Percentiles rank a stretch among this genome's conserved stretches.
phyloP scores from a whole-genome alignment of 2,329 filamentous ascomycete genomes.

The Colletotrichum neosansevieriae region DNA sequence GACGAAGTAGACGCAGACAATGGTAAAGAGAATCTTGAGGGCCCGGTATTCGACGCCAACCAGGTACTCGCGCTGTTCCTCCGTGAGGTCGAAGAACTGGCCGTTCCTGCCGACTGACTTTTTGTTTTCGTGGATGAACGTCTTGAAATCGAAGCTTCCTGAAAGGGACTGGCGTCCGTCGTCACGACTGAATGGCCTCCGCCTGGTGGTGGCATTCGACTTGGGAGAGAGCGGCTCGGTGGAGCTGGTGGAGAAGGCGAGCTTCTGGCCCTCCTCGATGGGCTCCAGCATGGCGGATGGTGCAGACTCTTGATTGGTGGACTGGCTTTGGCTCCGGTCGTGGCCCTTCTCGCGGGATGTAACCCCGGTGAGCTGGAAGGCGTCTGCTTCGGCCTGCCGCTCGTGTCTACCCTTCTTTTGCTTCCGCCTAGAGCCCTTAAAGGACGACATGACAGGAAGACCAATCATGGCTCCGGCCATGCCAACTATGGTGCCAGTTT shows the following conservation, averaged over 20 bases:
- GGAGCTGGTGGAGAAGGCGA: constrained; percentile 6
- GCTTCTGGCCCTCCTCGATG: constrained; percentile 27
- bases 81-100: constrained; percentile 65
- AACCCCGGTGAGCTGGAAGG: constrained; percentile 13
- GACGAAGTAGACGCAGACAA: constrained; percentile 72
- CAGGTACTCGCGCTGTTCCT: constrained; percentile 66
- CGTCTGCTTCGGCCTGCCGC: constrained; percentile 31
- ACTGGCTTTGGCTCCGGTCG: constrained; percentile 22
- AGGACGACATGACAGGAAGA: constrained; percentile 42
- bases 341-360: constrained; percentile 19
- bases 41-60: constrained; percentile 75
- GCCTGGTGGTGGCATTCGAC: constrained; percentile 29
- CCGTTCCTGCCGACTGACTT: constrained; percentile 63
- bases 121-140: constrained; percentile 42
- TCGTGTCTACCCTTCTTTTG: constrained; percentile 24
- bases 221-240: constrained; percentile 22
- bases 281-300: constrained; percentile 2
- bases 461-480: constrained; percentile 39
- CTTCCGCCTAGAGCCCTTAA: constrained; percentile 22
- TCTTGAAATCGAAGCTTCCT: constrained; percentile 45
- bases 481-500: constrained; percentile 42
- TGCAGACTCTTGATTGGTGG: constrained; percentile 1
- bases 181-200: constrained; percentile 43
- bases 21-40: constrained; percentile 68
- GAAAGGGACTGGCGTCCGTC: constrained; percentile 49